A percentile compares a stretch with the other conserved stretches of the same genome.
Evolutionary conservation across 352 stramenopile species (phyloP).

Genomic region (Phytophthora lateralis): DNA sequence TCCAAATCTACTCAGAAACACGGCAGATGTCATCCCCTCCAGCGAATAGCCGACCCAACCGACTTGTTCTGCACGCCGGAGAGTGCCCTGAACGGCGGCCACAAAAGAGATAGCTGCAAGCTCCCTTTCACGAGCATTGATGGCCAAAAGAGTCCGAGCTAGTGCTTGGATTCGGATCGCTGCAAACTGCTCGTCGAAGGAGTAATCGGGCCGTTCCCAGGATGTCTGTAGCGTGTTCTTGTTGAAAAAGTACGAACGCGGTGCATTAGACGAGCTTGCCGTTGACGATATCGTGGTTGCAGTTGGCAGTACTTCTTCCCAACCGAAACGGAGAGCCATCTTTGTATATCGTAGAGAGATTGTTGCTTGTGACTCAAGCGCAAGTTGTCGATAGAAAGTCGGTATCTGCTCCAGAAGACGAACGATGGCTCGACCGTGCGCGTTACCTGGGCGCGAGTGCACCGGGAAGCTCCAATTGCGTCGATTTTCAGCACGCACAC

Average conservation of each 20-base stretch:
- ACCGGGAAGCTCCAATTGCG: constrained; percentile 58
- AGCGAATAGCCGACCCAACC: constrained; percentile 74
- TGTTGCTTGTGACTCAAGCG: constrained; percentile 9
- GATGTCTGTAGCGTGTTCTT: constrained; percentile 41
- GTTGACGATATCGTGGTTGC: background rate
- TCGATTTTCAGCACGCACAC: constrained; percentile 50
- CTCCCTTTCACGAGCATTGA: constrained; percentile 26
- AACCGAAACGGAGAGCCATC: constrained; percentile 69
- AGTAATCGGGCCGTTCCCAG: constrained; percentile 67
- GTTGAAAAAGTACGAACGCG: constrained; percentile 59
- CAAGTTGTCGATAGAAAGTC: constrained; percentile 35
- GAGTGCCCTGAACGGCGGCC: constrained; percentile 34
- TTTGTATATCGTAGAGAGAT: constrained; percentile 55
- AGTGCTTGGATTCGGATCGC: constrained; percentile 71
- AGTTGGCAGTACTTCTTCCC: constrained; percentile 42
- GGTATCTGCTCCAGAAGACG: constrained; percentile 48
- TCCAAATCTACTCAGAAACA: constrained; percentile 65
- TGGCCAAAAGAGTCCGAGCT: constrained; percentile 50
- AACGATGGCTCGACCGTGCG: constrained; percentile 50
- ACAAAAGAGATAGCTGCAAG: constrained; percentile 57
- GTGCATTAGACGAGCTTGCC: background rate
- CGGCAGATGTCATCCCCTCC: constrained; percentile 63
- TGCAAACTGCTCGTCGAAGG: constrained; percentile 71
- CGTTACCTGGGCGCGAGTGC: constrained; percentile 55
- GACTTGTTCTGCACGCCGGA: constrained; percentile 32